These are phyloP conservation scores for Cyberlindnera mrakii DNA, from an alignment of 805 yeast species.

Conservation along the genomic window DNA sequence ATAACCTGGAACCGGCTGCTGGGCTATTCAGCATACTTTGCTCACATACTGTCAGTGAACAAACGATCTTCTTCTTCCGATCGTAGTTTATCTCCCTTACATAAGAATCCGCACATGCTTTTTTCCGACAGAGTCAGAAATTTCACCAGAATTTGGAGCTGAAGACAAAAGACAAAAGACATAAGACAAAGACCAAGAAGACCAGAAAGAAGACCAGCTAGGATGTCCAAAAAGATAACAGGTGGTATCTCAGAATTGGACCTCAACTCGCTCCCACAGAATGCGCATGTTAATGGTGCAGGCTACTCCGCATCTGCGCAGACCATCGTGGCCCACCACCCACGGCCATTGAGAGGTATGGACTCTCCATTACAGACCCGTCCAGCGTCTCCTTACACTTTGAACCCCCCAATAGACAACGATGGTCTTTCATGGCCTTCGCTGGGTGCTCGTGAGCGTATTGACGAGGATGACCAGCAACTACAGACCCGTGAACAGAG, in stretches of 20 bases:
- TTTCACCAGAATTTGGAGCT: background rate
- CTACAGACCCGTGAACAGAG: slow-evolving; percentile 60
- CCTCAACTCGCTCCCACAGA: slow-evolving; percentile 5
- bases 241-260: slow-evolving; percentile 14
- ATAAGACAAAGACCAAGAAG: too few species aligned
- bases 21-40: too few species aligned
- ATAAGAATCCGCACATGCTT: too few species aligned
- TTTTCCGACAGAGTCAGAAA: too few species aligned
- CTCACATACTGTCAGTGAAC: too few species aligned
- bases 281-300: slow-evolving; percentile 15
- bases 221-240: slow-evolving; percentile 11
- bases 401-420: slow-evolving; percentile 79
- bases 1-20: too few species aligned
- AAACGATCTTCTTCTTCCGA: too few species aligned
- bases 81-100: too few species aligned
- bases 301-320: slow-evolving; percentile 18
- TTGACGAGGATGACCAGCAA: slow-evolving; percentile 64
- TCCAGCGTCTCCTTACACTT: slow-evolving; percentile 77
- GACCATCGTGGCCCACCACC: slow-evolving; percentile 8
- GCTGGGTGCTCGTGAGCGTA: slow-evolving; percentile 70
- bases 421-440: slow-evolving; percentile 96
- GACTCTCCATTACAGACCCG: slow-evolving; percentile 65
- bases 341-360: slow-evolving; percentile 11
- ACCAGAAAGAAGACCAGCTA: background rate
- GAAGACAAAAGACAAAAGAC: background rate